These are phyloP conservation scores for Saccharum hybrid DNA, from an alignment of 202 grass and related monocot genomes.

Conservation along the genomic window DNA sequence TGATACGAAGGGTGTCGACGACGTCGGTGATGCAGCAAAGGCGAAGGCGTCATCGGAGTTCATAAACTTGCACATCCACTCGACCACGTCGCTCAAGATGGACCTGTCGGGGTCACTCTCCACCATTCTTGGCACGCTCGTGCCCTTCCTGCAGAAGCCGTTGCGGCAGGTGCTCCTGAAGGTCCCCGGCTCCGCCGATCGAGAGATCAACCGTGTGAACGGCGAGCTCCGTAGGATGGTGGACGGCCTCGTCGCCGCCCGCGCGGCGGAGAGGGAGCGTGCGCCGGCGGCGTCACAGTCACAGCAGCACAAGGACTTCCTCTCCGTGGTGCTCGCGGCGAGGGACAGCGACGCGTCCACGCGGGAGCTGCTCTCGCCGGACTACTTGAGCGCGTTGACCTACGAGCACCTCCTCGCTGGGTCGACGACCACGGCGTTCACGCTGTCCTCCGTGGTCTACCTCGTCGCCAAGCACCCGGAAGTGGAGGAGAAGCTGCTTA, in stretches of 20 bases:
- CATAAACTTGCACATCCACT: slow-evolving; percentile 32
- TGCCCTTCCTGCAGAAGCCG: neutral
- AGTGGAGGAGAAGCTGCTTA: neutral
- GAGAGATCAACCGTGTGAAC: neutral
- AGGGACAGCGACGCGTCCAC: neutral
- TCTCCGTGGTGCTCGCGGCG: slow-evolving; percentile 6
- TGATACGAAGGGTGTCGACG: no score
- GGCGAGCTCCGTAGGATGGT: neutral
- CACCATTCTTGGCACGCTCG: neutral
- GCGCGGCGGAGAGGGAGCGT: neutral
- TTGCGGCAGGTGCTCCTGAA: neutral
- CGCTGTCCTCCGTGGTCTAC: neutral
- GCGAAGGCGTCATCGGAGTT: neutral
- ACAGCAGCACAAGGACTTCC: slow-evolving; percentile 33
- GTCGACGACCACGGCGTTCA: neutral
- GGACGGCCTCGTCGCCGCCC: neutral
- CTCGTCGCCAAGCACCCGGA: neutral
- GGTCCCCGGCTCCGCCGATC: neutral
- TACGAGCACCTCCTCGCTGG: slow-evolving; percentile 9
- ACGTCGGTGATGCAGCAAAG: no score
- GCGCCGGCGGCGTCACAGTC: neutral
- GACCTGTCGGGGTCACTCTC: slow-evolving; percentile 9
- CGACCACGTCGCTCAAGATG: slow-evolving; percentile 49
- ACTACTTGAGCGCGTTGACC: neutral
- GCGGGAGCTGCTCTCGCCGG: slow-evolving; percentile 33